phyloP scores from a whole-genome alignment of 768 basidiomycete genomes.

The Glaciozyma antarctica region DNA sequence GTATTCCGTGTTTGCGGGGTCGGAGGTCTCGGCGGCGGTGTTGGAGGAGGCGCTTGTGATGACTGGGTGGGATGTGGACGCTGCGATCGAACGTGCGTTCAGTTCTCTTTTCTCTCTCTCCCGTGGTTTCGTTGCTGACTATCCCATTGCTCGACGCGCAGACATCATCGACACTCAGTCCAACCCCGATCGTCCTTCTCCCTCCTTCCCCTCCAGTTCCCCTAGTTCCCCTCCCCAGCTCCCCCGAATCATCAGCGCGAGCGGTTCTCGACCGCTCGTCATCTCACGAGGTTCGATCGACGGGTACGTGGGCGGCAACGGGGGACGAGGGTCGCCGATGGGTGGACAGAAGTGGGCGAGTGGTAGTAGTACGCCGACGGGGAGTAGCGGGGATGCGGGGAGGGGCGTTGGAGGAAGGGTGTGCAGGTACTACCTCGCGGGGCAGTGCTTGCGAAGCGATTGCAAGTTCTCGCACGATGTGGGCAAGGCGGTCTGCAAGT shows the following conservation, averaged over 20 bases:
- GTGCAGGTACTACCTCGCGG: conserved; percentile 91
- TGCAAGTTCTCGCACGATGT: conserved; percentile 61
- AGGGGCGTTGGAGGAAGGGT: conserved; percentile 48
- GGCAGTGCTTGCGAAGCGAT: conserved; percentile 89
- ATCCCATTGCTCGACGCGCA: too few relatives aligned
- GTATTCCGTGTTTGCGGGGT: conserved; percentile 73
- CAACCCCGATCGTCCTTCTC: conserved; percentile 44
- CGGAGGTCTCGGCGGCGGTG: conserved; percentile 77
- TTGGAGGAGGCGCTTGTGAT: conserved; percentile 82
- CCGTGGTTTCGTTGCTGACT: too few relatives aligned
- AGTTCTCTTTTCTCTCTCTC: conserved; percentile 29
- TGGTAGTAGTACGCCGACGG: conserved; percentile 33
- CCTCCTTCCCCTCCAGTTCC: conserved; percentile 38
- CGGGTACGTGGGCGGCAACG: conserved; percentile 31
- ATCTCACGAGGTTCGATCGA: conserved; percentile 35
- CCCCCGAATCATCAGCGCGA: conserved; percentile 6
- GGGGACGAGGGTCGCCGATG: conserved; percentile 17
- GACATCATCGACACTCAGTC: conserved; percentile 55
- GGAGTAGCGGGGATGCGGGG: conserved; percentile 13
- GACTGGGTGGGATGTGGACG: conserved; percentile 90
- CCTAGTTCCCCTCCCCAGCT: conserved; percentile 2
- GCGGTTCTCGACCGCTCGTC: conserved; percentile 32
- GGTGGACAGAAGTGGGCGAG: conserved; percentile 21
- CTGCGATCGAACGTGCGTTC: conserved; percentile 66
- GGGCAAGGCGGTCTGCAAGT: conserved; percentile 52